Conservation (phyloP, 2,329 filamentous ascomycete genomes). For the Cordyceps sp. region DNA sequence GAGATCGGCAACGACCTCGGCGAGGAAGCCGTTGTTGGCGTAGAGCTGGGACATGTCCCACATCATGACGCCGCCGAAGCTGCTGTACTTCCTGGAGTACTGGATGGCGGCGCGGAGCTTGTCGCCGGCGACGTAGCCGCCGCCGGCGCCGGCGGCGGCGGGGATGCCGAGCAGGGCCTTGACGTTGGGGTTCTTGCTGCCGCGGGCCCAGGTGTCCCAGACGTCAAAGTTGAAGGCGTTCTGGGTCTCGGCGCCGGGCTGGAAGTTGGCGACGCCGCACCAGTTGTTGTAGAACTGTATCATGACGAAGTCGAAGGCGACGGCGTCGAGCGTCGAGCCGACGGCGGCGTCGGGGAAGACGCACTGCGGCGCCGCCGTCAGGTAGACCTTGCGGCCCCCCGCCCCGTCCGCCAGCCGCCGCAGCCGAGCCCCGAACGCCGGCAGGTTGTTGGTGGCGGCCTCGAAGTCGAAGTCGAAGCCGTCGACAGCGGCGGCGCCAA, state of each 20-base stretch:
- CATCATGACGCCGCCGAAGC: conserved; percentile 53
- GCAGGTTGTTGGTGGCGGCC: conserved; percentile 39
- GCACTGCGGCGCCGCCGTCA: conserved; percentile 54
- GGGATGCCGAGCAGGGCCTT: conserved; percentile 47
- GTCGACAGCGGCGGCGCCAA: conserved; percentile 48
- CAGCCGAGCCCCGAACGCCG: conserved; percentile 40
- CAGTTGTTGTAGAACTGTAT: conserved; percentile 57
- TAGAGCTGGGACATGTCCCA: conserved; percentile 50
- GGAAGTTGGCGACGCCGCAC: conserved; percentile 40
- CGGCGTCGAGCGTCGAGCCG: conserved; percentile 36
- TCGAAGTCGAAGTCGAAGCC: conserved; percentile 71
- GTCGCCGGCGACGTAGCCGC: conserved; percentile 34
- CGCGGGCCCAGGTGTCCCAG: conserved; percentile 51
- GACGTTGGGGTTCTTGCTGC: conserved; percentile 39
- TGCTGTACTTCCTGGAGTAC: conserved; percentile 35
- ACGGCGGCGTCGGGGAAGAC: conserved; percentile 45
- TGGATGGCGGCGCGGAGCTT: conserved; percentile 31
- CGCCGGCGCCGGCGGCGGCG: conserved; percentile 33
- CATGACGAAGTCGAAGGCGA: conserved; percentile 42
- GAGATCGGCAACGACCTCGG: conserved; percentile 21
- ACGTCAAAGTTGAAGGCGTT: conserved; percentile 42
- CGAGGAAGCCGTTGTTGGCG: conserved; percentile 39
- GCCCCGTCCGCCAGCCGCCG: conserved; percentile 36
- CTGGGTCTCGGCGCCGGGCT: conserved; percentile 22
- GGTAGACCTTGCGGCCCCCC: conserved; percentile 37